Conservation (phyloP, 2,329 filamentous ascomycete species). For the Fusarium falciforme region DNA sequence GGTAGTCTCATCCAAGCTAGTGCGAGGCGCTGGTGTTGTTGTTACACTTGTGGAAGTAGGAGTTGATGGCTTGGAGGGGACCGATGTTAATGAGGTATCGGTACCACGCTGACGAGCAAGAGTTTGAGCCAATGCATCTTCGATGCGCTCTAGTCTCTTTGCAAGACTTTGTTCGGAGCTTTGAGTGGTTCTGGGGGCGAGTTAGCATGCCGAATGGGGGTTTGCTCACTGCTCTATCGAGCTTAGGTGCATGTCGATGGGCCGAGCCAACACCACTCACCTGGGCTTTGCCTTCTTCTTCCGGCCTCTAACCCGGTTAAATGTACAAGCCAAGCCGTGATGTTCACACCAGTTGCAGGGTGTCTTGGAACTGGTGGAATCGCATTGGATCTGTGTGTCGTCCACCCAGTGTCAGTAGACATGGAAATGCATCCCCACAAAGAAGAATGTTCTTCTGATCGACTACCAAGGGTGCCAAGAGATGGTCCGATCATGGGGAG, state of each 20-base stretch:
- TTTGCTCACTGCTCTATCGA: neutral
- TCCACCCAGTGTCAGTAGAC: slow-evolving; percentile 2
- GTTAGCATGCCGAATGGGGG: neutral
- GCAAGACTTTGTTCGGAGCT: slow-evolving; percentile 32
- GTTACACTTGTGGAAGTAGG: slow-evolving; percentile 1
- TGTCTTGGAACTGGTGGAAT: slow-evolving; percentile 9
- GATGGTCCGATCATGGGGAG: neutral
- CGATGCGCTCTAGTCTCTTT: slow-evolving; percentile 37
- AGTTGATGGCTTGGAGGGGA: slow-evolving; percentile 9
- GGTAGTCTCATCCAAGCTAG: neutral
- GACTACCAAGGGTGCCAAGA: slow-evolving; percentile 5
- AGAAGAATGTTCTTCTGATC: neutral
- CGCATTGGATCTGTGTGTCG: slow-evolving; percentile 35
- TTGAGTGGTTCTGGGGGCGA: slow-evolving; percentile 13
- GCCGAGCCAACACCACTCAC: slow-evolving; percentile 13
- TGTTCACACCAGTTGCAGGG: slow-evolving; percentile 42
- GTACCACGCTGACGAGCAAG: slow-evolving; percentile 12
- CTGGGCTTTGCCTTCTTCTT: slow-evolving; percentile 30
- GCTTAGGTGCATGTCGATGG: neutral
- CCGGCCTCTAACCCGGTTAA: slow-evolving; percentile 39
- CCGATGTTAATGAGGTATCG: neutral
- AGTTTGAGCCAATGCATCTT: slow-evolving; percentile 33
- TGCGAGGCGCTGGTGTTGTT: neutral
- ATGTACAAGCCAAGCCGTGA: slow-evolving; percentile 38
- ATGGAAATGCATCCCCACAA: neutral